phyloP scores from a whole-genome alignment of 2,329 filamentous ascomycete species.

The Venturia pyrina region DNA sequence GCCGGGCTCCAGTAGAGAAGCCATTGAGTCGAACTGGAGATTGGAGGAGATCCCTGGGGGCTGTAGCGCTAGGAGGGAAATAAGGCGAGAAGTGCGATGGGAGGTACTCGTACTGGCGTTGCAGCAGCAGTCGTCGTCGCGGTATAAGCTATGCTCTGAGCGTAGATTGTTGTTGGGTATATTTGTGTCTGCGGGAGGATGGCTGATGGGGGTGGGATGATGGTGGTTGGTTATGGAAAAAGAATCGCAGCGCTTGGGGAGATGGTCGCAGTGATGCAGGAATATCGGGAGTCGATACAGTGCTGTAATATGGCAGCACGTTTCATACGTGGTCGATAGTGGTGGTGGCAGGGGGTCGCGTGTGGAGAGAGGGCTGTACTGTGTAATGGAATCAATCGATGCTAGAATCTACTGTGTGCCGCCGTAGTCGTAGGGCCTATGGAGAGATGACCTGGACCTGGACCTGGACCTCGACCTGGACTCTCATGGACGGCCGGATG shows the following conservation, averaged over 20 bases:
- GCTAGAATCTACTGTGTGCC: not conserved
- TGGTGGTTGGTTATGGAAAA: not conserved
- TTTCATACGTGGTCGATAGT: constrained; percentile 6
- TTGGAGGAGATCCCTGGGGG: not conserved
- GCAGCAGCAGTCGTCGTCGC: not conserved
- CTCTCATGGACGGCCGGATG: too few species aligned
- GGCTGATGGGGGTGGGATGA: not conserved
- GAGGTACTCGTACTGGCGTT: not conserved
- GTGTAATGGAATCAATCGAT: not conserved
- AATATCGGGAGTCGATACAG: constrained; percentile 1
- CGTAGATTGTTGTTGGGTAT: not conserved
- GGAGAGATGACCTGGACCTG: not conserved
- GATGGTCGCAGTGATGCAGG: not conserved
- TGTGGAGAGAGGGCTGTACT: not conserved
- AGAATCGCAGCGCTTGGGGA: not conserved
- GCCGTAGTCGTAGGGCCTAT: not conserved
- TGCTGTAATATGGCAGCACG: constrained; percentile 1
- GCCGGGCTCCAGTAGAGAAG: not conserved
- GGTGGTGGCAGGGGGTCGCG: not conserved
- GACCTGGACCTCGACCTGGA: too few species aligned
- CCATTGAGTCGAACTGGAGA: not conserved
- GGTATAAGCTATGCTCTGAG: not conserved
- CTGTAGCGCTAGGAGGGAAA: not conserved
- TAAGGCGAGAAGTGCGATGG: constrained; percentile 2
- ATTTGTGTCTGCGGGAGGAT: not conserved